A percentile compares a stretch with the other conserved stretches of the same genome.
Evolutionary conservation across 2,329 filamentous ascomycete species (phyloP).

Genomic region (Scytalidium sp.): DNA sequence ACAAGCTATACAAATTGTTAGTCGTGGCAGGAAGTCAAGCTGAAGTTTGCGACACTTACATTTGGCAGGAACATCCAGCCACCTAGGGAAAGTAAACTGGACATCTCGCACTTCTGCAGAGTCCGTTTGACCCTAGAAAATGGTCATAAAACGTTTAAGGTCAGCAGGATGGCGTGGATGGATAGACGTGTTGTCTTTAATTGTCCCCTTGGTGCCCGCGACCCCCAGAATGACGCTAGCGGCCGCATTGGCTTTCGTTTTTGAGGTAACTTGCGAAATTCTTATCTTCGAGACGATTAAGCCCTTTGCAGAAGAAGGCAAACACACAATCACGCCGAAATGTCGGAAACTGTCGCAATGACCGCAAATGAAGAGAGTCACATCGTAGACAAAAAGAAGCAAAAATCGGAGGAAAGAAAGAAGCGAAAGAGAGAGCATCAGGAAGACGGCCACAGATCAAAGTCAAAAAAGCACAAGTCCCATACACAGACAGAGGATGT

Average conservation of each 20-base stretch:
- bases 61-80: conserved; percentile 62
- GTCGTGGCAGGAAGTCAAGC: conserved; percentile 3
- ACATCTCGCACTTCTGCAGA: neutral
- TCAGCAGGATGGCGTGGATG: too few relatives aligned
- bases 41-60: conserved; percentile 35
- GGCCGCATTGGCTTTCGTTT: conserved; percentile 15
- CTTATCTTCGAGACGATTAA: neutral
- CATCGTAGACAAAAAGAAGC: conserved; percentile 28
- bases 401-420: conserved; percentile 38
- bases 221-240: conserved; percentile 10
- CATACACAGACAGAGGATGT: conserved; percentile 31
- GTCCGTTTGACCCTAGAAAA: neutral
- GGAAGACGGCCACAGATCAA: conserved; percentile 41
- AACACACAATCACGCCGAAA: conserved; percentile 1
- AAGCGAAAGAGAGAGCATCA: conserved; percentile 34
- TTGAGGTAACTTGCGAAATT: conserved; percentile 1
- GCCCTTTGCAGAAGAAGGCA: neutral
- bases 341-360: conserved; percentile 10
- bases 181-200: neutral
- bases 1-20: conserved; percentile 56
- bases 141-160: neutral
- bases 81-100: conserved; percentile 46
- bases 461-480: conserved; percentile 41
- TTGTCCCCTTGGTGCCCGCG: neutral
- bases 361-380: conserved; percentile 22